A percentile compares a stretch with the other conserved stretches of the same genome.
Conservation (phyloP, 768 basidiomycete species). For the Boletus rubescentipes region DNA sequence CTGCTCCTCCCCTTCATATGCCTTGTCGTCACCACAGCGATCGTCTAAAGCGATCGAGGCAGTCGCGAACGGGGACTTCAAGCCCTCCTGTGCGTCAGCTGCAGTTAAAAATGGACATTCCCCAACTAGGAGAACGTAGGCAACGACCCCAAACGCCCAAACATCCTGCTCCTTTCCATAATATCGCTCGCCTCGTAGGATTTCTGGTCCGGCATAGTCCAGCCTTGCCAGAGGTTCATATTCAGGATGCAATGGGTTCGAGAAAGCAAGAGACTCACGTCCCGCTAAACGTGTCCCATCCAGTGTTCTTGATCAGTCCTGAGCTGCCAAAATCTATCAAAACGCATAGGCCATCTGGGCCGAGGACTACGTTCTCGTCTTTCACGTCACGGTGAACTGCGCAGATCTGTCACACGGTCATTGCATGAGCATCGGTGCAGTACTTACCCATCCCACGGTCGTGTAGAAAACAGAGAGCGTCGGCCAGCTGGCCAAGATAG, state of each 20-base stretch:
- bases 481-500: conserved; percentile 92
- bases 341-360: conserved; percentile 77
- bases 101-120: conserved; percentile 93
- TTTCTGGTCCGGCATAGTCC: conserved; percentile 96
- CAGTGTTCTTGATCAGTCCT: conserved; percentile 75
- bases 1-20: conserved; percentile 67
- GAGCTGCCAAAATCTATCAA: conserved; percentile 98
- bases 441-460: conserved; percentile 82
- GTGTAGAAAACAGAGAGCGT: conserved; percentile 88
- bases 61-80: conserved; percentile 71
- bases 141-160: conserved; percentile 97
- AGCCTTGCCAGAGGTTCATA: conserved; percentile 44
- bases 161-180: conserved; percentile 96
- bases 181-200: conserved; percentile 91
- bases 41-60: conserved; percentile 78
- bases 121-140: conserved; percentile 88
- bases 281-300: conserved; percentile 92
- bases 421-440: neutral
- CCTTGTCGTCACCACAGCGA: conserved; percentile 73
- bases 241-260: conserved; percentile 5
- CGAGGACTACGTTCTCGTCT: conserved; percentile 93
- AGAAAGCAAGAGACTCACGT: conserved; percentile 57
- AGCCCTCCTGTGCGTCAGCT: conserved; percentile 85
- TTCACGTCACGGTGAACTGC: conserved; percentile 96
- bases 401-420: conserved; percentile 10